Evolutionary conservation across 208 protist genomes (phyloP), one percentile per base, ranked within the genome.

Genomic region (Phytomonas sp.): DNA sequence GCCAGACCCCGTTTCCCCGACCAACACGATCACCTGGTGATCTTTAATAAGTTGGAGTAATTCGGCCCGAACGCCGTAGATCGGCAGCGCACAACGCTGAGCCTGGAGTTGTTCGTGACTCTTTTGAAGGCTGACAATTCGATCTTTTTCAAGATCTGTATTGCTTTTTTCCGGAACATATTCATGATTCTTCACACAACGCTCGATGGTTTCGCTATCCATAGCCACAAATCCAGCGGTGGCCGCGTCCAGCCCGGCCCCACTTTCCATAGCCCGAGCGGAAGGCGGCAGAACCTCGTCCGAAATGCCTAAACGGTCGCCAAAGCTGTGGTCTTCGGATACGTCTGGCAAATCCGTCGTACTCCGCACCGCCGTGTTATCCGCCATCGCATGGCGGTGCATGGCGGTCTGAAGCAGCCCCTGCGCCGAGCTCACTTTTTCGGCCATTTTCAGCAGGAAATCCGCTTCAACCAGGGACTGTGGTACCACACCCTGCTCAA

Each of bases 1-100:
- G 52, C 96, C 96, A 32, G 81, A 92, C 5, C 96, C 96, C 0
- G 96, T 98, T 69, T 98, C 96, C 16, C 96, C 96, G 19, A 96
- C 93, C 63, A 99, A 77, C 29, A 99, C 87, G 0, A 98, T 69
- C 0, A 95, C 92, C 26, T 80, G 79, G 63, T 95, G 75, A 2
- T 84, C 71, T 12, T 75, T 72, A 16, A 98, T 83, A 32, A 83
- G 65, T 63, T 83, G 63, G 29, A 99, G 34, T 52, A 99, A 86
- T 73, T 92, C 77, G 36, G 92, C 79, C 3, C 95, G 75, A 29
- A 97, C 66, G 34, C 81, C 66, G 80, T 88, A 99, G 65, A 99
- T 99, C 26, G 98, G 98, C 60, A 98, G 84, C 31, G 79, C 74
- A 19, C 76, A 73, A 11, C 93, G 76, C 72, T 97, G 90, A 59